Conservation (phyloP, 2,329 filamentous ascomycete species). For the Botryotinia narcissicola region DNA sequence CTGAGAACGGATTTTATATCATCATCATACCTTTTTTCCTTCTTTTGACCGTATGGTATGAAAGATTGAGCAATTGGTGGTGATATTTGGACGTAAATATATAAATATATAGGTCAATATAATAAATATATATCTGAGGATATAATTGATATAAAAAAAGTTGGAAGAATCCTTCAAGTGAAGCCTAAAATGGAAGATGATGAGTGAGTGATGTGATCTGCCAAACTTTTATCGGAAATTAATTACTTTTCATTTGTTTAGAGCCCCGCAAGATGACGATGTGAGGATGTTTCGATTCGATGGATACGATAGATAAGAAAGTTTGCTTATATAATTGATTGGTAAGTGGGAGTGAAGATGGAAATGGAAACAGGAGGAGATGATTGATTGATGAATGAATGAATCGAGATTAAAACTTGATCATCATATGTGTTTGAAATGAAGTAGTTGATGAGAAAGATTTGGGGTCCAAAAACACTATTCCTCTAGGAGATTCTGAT, state of each 20-base stretch:
- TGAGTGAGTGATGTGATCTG: background rate
- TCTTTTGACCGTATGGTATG: background rate
- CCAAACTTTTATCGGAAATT: background rate
- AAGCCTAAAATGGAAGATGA: background rate
- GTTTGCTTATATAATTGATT: background rate
- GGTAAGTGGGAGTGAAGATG: background rate
- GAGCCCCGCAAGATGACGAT: conserved; percentile 2
- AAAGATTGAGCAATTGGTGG: background rate
- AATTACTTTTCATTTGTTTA: background rate
- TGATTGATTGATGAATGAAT: background rate
- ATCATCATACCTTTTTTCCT: background rate
- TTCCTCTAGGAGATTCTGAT: background rate
- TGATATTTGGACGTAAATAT: background rate
- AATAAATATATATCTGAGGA: too few species aligned
- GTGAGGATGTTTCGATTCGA: background rate
- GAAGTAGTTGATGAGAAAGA: background rate
- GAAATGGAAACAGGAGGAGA: background rate
- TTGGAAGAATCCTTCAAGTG: background rate
- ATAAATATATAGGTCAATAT: too few species aligned
- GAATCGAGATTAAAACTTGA: background rate
- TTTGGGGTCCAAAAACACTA: background rate
- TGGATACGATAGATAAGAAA: background rate
- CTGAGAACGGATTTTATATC: background rate
- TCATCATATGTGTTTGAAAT: background rate
- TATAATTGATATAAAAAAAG: background rate